phyloP scores from a whole-genome alignment of 2,329 filamentous ascomycete genomes.

The Thermomyces lanuginosus region DNA sequence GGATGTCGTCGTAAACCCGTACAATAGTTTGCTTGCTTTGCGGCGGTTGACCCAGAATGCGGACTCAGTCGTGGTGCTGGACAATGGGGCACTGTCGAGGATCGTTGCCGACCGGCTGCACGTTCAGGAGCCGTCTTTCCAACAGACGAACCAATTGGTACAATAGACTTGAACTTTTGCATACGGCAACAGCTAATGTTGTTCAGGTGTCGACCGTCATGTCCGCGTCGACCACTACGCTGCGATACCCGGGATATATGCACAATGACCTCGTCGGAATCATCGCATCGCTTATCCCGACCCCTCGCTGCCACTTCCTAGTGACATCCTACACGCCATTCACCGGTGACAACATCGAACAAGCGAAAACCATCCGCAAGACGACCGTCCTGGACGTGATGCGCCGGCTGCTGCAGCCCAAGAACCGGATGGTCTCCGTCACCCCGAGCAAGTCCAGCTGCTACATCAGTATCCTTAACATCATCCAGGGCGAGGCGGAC shows the following conservation, averaged over 20 bases:
- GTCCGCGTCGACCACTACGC: conserved; percentile 91
- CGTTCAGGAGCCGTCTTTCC: conserved; percentile 86
- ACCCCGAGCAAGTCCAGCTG: conserved; percentile 92
- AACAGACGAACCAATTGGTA: conserved; percentile 92
- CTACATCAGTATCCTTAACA: conserved; percentile 97
- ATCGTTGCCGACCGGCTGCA: conserved; percentile 91
- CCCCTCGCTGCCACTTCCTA: conserved; percentile 90
- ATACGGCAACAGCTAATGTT: conserved; percentile 5
- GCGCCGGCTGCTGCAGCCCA: conserved; percentile 84
- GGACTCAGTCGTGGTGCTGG: conserved; percentile 85
- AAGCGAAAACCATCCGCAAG: conserved; percentile 94
- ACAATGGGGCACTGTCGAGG: conserved; percentile 83
- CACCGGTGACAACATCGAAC: conserved; percentile 86
- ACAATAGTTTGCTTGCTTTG: conserved; percentile 91
- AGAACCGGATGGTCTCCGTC: conserved; percentile 98
- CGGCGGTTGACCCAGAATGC: conserved; percentile 84
- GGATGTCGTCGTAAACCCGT: conserved; percentile 93
- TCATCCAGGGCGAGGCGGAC: conserved; percentile 96
- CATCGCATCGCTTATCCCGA: conserved; percentile 86
- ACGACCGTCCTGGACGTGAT: conserved; percentile 97
- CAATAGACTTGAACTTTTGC: conserved; percentile 8
- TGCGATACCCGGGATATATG: conserved; percentile 97
- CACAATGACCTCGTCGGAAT: conserved; percentile 98
- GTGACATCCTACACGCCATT: conserved; percentile 98
- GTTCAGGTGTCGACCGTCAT: conserved; percentile 81